Conservation (phyloP, 257 asterid genomes). For the Orobanche coerulescens region DNA sequence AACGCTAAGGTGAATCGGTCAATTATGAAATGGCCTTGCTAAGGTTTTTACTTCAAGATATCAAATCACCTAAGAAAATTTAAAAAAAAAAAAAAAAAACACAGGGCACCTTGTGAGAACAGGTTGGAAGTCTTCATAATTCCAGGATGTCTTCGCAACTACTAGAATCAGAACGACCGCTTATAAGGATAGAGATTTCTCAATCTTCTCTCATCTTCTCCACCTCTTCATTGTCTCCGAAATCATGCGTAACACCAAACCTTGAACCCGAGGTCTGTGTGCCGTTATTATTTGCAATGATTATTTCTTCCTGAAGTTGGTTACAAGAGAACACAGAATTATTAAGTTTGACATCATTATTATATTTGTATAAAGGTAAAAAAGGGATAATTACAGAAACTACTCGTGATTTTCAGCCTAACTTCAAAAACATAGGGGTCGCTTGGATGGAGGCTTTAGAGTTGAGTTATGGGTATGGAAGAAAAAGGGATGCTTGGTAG, state of each 20-base stretch:
- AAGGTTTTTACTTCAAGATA: neutral
- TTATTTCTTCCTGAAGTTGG: conserved; percentile 50
- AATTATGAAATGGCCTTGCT: neutral
- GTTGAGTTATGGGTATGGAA: too few relatives aligned
- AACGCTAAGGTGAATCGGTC: neutral
- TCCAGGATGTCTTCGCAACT: neutral
- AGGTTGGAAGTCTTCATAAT: neutral
- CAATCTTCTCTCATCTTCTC: conserved; percentile 26
- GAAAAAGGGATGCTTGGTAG: too few relatives aligned
- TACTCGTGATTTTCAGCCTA: neutral
- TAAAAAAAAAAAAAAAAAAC: neutral
- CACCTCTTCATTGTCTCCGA: conserved; percentile 14
- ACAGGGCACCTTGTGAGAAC: neutral
- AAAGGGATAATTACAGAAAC: neutral
- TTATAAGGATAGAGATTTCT: neutral
- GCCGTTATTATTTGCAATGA: conserved; percentile 30
- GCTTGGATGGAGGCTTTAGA: too few relatives aligned
- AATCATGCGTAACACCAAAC: conserved; percentile 19
- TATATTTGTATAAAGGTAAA: neutral
- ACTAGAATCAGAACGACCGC: conserved; percentile 1
- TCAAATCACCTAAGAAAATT: neutral
- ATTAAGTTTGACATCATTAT: neutral
- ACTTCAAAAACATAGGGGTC: too few relatives aligned
- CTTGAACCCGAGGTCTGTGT: conserved; percentile 30
- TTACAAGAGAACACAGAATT: conserved; percentile 4